A percentile compares a stretch with the other conserved stretches of the same genome.
Conservation (phyloP, 805 yeast genomes). For the Barnettozyma salicaria region DNA sequence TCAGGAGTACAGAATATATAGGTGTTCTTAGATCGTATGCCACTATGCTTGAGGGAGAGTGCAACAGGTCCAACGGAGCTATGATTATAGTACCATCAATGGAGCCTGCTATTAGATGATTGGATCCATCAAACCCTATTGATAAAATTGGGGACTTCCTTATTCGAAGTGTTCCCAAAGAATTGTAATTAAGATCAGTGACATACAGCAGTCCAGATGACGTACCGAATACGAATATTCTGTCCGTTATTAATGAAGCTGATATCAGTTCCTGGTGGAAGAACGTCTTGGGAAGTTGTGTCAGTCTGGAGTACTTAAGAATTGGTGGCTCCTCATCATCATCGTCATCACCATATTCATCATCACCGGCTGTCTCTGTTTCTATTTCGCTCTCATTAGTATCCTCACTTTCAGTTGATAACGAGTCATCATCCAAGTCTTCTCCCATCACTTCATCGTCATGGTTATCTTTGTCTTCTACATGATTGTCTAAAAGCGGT, state of each 20-base stretch:
- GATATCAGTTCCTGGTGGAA: slow-evolving; percentile 77
- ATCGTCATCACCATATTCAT: slow-evolving; percentile 28
- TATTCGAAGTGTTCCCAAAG: slow-evolving; percentile 70
- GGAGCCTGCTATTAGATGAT: slow-evolving; percentile 77
- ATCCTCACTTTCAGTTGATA: slow-evolving; percentile 6
- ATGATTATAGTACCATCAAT: slow-evolving; percentile 91
- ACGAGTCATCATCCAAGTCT: slow-evolving; percentile 6
- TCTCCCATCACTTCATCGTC: background rate
- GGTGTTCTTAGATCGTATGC: slow-evolving; percentile 86
- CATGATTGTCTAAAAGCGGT: background rate
- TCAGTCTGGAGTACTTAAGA: slow-evolving; percentile 67
- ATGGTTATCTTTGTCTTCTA: background rate
- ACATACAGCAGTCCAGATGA: slow-evolving; percentile 81
- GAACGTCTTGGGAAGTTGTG: slow-evolving; percentile 61
- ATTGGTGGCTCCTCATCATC: slow-evolving; percentile 62
- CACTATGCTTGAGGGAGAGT: slow-evolving; percentile 24
- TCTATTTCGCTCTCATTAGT: slow-evolving; percentile 18
- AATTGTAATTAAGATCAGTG: slow-evolving; percentile 49
- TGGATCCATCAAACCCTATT: slow-evolving; percentile 63
- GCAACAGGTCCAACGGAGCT: slow-evolving; percentile 45
- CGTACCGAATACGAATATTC: slow-evolving; percentile 74
- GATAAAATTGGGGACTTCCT: slow-evolving; percentile 81
- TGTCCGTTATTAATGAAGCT: slow-evolving; percentile 52
- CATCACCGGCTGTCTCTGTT: no score
- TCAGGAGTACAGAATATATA: slow-evolving; percentile 78